Conservation (phyloP, 2,329 filamentous ascomycete genomes). For the Sordariomycetes sp. region DNA sequence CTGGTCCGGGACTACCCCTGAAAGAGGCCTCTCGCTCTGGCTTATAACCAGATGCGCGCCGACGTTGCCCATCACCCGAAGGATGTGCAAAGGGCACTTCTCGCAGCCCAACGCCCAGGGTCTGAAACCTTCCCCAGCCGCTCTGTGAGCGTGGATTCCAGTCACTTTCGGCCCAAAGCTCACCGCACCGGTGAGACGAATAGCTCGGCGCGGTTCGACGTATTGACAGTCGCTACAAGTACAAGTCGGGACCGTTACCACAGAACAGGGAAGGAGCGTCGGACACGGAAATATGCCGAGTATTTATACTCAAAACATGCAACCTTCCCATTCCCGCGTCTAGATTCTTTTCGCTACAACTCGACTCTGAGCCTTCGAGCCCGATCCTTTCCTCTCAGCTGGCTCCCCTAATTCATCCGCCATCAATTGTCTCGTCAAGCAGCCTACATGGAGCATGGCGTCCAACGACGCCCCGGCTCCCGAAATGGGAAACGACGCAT, state of each 20-base stretch:
- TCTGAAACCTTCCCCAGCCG: background rate
- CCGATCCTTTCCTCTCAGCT: background rate
- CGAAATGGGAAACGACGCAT: background rate
- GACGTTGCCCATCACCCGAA: no score
- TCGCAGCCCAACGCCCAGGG: background rate
- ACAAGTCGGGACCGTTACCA: background rate
- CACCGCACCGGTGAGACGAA: background rate
- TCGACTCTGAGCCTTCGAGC: background rate
- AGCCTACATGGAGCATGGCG: background rate
- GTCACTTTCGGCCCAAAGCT: background rate
- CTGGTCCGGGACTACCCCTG: background rate
- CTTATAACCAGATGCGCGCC: background rate
- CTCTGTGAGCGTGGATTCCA: background rate
- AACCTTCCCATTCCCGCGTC: background rate
- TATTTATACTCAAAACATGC: background rate
- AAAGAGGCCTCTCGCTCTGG: background rate
- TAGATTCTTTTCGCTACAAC: background rate
- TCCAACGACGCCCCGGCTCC: background rate
- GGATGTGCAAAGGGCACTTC: no score
- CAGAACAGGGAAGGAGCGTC: background rate
- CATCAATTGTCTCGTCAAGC: background rate
- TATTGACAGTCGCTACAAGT: background rate
- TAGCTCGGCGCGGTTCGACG: background rate
- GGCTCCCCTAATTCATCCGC: background rate
- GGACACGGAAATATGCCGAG: background rate